Conservation (phyloP, 208 protist genomes). For the Leishmania tropica region DNA sequence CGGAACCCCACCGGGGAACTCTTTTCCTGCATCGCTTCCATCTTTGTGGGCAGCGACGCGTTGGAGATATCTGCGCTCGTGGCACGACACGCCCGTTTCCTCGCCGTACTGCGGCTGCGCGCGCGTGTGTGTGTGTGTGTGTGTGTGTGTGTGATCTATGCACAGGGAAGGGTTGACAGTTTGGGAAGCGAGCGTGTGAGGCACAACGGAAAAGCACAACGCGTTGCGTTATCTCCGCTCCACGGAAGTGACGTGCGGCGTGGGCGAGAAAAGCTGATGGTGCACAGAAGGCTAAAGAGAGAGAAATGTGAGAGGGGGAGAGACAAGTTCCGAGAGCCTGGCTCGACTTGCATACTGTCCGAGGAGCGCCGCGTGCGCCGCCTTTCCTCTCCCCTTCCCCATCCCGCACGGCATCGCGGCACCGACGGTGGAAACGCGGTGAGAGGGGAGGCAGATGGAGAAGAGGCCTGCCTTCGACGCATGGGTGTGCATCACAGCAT, state of each 20-base stretch:
- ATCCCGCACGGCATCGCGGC: not conserved
- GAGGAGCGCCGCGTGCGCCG: not conserved
- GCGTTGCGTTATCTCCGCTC: slow-evolving; percentile 6
- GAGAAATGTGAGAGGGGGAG: not conserved
- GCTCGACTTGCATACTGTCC: not conserved
- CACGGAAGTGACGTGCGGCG: not conserved
- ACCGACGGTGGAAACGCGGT: not conserved
- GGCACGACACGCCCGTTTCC: not conserved
- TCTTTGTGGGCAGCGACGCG: not conserved
- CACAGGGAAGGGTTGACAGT: not conserved
- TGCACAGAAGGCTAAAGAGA: not conserved
- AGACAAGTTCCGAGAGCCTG: not conserved
- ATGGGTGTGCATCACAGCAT: not conserved
- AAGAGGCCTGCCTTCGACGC: not conserved
- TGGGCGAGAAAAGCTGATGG: not conserved
- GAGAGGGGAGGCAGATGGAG: not conserved
- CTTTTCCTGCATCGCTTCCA: not conserved
- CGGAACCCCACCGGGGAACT: slow-evolving; percentile 16
- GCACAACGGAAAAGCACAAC: not conserved
- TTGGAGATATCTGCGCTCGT: not conserved
- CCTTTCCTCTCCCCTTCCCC: not conserved
- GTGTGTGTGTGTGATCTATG: not conserved
- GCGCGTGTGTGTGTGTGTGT: not conserved
- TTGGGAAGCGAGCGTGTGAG: not conserved
- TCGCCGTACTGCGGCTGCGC: not conserved